phyloP scores from a whole-genome alignment of 768 basidiomycete species.

The Naganishia kalamii region DNA sequence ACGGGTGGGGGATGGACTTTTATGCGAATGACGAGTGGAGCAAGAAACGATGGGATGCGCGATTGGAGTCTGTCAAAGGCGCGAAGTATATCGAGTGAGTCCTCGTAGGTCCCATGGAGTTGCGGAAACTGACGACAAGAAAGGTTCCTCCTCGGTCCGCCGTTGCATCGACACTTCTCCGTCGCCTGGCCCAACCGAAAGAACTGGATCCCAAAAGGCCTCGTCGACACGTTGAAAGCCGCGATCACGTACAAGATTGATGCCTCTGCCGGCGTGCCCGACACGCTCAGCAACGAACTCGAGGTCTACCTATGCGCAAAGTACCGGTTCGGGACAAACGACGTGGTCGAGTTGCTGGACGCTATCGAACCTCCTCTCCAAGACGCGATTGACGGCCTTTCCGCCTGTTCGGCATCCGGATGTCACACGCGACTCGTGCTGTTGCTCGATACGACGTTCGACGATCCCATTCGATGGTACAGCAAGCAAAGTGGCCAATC shows the following conservation, averaged over 20 bases:
- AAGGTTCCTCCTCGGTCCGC: slow-evolving; percentile 4
- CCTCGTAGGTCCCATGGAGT: not conserved
- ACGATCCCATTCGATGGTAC: not conserved
- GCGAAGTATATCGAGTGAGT: not conserved
- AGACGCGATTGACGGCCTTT: not conserved
- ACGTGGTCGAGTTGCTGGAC: slow-evolving; percentile 4
- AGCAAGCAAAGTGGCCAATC: not conserved
- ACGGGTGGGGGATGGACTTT: not conserved
- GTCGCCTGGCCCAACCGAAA: not conserved
- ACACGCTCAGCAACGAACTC: not conserved
- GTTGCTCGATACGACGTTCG: not conserved
- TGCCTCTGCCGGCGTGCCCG: not conserved
- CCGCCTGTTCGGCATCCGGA: not conserved
- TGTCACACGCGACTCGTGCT: not conserved
- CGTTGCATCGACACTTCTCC: slow-evolving; percentile 7
- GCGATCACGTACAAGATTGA: slow-evolving; percentile 14
- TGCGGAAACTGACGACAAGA: not conserved
- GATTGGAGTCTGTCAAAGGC: not conserved
- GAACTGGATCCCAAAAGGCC: not conserved
- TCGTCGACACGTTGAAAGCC: not conserved
- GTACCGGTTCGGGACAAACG: not conserved
- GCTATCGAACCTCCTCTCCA: slow-evolving; percentile 6
- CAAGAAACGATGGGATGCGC: not conserved
- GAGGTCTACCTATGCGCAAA: not conserved
- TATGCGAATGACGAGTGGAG: not conserved